Base-by-base conservation (phyloP, 108 stramenopile species). In the Cyclotella sp. region DNA sequence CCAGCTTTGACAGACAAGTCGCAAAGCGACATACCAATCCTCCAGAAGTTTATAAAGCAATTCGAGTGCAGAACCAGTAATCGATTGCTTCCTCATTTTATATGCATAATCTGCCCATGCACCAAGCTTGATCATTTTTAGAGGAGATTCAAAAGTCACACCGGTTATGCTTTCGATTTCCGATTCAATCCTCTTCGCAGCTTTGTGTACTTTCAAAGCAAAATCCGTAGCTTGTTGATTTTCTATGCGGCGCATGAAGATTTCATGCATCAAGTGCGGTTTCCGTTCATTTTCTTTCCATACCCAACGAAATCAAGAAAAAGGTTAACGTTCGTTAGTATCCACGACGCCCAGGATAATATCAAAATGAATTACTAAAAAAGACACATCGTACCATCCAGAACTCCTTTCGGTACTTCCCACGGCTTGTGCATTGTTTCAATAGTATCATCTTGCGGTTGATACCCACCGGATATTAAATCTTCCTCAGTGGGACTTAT, bases 401-500 rank as follows among this genome's bases (percentile, higher is more conserved):
- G 58, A 42, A 86, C 76, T 40, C 84, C 74, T 44, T 72, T 43
- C 22, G 78, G 85, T 28, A 60, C 85, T 30, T 59, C 24, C 69
- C 82, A 76, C 7, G 75, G 70, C 43, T 63, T 47, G n/a, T 81
- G 63, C 42, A 81, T 73, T 16, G 63, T 68, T 47, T 75, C 75
- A 51, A 75, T 81, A 24, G 59, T 71, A 44, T 73, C 79, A 49
- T 81, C 68, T 34, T 81, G 75, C 10, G 79, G 65, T 12, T 54
- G 68, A 62, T 89, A 89, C 9, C 88, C 88, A 22, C 82, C 81
- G 9, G 43, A 30, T 15, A 57, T 44, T 9, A 89, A 53, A 73
- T 89, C 88, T 41, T 85, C 67, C 22, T 60, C 42, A 18, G 74
- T 72, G 11, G 87, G 84, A 18, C 84, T 83, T 34, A 79, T 77